Conservation (phyloP, 768 basidiomycete genomes). For the Naematelia aurantialba region DNA sequence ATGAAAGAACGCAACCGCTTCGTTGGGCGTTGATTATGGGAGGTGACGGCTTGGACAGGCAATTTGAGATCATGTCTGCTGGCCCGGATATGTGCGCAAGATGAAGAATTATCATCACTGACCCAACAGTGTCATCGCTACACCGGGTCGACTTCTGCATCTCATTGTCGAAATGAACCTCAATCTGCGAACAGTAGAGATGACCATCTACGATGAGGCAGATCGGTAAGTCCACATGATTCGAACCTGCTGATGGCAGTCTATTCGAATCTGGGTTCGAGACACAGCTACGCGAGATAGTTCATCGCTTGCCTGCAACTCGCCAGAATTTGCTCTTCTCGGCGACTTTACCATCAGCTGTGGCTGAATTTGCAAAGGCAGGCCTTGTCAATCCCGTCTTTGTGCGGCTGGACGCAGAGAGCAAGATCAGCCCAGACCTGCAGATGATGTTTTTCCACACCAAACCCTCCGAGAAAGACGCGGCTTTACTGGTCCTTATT, state of each 20-base stretch:
- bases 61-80: slow-evolving; percentile 89
- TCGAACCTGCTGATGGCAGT: slow-evolving; percentile 17
- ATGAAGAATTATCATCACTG: slow-evolving; percentile 2
- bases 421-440: slow-evolving; percentile 89
- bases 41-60: slow-evolving; percentile 90
- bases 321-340: slow-evolving; percentile 95
- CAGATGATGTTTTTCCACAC: slow-evolving; percentile 91
- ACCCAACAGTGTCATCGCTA: slow-evolving; percentile 78
- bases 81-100: slow-evolving; percentile 86
- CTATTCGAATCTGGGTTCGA: slow-evolving; percentile 99
- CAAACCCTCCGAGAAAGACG: slow-evolving; percentile 90
- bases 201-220: slow-evolving; percentile 94
- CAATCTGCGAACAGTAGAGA: slow-evolving; percentile 79
- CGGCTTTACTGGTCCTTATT: slow-evolving; percentile 74
- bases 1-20: slow-evolving; percentile 56
- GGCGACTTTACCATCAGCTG: slow-evolving; percentile 88
- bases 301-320: slow-evolving; percentile 76
- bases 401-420: slow-evolving; percentile 91
- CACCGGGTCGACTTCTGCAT: slow-evolving; percentile 95
- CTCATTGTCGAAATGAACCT: slow-evolving; percentile 94
- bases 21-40: slow-evolving; percentile 95
- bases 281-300: slow-evolving; percentile 82
- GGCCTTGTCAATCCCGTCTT: slow-evolving; percentile 85
- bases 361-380: slow-evolving; percentile 98
- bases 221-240: slow-evolving; percentile 58